A percentile compares a stretch with the other conserved stretches of the same genome.
Evolutionary conservation across 345 rosid species (phyloP).

Genomic region (Brassica cretica): DNA sequence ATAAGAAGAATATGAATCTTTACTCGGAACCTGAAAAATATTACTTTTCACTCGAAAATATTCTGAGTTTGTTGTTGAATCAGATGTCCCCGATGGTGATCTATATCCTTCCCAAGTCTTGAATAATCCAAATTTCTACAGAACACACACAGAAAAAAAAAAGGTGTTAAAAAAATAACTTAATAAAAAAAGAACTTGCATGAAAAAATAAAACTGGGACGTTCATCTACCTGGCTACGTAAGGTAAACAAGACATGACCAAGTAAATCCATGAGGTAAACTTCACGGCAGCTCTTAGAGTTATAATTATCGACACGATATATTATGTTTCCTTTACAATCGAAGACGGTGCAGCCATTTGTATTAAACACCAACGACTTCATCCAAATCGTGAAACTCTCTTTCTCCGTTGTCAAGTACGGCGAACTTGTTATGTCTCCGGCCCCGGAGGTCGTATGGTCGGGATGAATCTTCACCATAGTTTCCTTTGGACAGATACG

Average conservation of each 20-base stretch:
- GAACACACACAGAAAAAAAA: neutral
- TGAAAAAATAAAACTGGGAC: neutral
- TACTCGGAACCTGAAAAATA: slow-evolving; percentile 21
- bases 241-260: slow-evolving; percentile 58
- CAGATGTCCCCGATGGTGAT: slow-evolving; percentile 9
- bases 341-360: slow-evolving; percentile 63
- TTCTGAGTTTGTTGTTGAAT: slow-evolving; percentile 24
- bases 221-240: slow-evolving; percentile 48
- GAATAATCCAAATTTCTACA: slow-evolving; percentile 45
- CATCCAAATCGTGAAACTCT: slow-evolving; percentile 69
- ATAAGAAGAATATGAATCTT: slow-evolving; percentile 33
- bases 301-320: slow-evolving; percentile 69
- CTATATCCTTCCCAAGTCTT: slow-evolving; percentile 54
- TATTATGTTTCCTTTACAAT: slow-evolving; percentile 51
- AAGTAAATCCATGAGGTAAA: slow-evolving; percentile 55
- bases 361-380: slow-evolving; percentile 56
- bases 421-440: slow-evolving; percentile 26
- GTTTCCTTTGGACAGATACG: slow-evolving; percentile 36
- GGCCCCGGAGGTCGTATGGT: neutral
- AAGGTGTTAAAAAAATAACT: neutral
- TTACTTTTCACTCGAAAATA: slow-evolving; percentile 51
- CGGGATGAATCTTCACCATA: slow-evolving; percentile 33
- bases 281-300: slow-evolving; percentile 46
- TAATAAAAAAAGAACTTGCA: neutral
- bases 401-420: slow-evolving; percentile 49